Evolutionary conservation across 768 basidiomycete species (phyloP).

Genomic region (Boletus subparvulus): DNA sequence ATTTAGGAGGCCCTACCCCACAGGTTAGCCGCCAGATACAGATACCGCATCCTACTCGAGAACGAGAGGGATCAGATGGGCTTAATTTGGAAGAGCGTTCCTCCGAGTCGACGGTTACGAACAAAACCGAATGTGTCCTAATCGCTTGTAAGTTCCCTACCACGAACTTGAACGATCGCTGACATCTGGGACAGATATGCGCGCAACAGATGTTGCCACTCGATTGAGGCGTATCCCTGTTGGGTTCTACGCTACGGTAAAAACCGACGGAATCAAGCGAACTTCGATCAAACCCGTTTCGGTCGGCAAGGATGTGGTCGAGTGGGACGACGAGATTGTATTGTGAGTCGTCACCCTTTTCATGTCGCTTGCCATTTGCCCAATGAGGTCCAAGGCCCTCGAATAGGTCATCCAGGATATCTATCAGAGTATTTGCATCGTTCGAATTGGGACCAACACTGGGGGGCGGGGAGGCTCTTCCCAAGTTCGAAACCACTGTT

Average conservation of each 20-base stretch:
- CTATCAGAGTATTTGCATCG: slow-evolving; percentile 1
- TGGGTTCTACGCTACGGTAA: not conserved
- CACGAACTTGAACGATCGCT: not conserved
- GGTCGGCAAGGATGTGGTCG: not conserved
- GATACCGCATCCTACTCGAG: not conserved
- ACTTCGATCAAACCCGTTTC: not conserved
- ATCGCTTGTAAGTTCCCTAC: not conserved
- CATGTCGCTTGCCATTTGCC: not conserved
- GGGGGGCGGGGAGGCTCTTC: slow-evolving; percentile 4
- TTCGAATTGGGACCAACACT: slow-evolving; percentile 5
- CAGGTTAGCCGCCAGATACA: not conserved
- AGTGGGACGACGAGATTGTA: slow-evolving; percentile 1
- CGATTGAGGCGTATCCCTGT: not conserved
- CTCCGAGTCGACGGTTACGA: not conserved
- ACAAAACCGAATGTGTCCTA: not conserved
- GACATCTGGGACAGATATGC: not conserved
- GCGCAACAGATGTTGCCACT: not conserved
- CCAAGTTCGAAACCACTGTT: not conserved
- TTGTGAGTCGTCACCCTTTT: not conserved
- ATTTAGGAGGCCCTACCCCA: not conserved
- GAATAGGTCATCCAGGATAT: not conserved
- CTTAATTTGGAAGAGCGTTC: not conserved
- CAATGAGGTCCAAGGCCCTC: not conserved
- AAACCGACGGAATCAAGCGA: not conserved
- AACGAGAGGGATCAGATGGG: not conserved